A percentile compares a stretch with the other conserved stretches of the same genome.
Conservation (phyloP, 1,284 basidiomycete species). For the Kwoniella shivajii region DNA sequence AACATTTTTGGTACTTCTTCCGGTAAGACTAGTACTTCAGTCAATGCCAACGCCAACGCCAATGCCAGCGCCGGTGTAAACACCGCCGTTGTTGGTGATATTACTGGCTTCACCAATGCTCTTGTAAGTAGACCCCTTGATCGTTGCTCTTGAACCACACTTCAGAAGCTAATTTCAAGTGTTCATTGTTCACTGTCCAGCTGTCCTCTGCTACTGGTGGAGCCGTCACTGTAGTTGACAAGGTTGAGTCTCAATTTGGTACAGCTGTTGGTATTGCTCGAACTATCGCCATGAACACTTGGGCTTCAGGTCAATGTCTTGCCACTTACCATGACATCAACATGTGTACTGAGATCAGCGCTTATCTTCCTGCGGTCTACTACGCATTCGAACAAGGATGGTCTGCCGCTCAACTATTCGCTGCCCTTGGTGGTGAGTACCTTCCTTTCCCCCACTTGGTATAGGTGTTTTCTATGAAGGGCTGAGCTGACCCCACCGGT, state of each 20-base stretch:
- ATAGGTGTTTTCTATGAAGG: too few species aligned
- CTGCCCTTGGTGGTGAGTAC: slow-evolving; percentile 16
- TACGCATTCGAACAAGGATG: slow-evolving; percentile 19
- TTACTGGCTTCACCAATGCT: slow-evolving; percentile 13
- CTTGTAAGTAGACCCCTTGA: slow-evolving; percentile 8
- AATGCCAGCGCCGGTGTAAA: too few species aligned
- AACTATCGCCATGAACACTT: slow-evolving; percentile 14
- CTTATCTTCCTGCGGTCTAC: slow-evolving; percentile 20
- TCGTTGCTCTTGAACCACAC: too few species aligned
- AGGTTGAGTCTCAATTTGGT: slow-evolving; percentile 4
- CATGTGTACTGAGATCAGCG: slow-evolving; percentile 14
- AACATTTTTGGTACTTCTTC: slow-evolving; percentile 11
- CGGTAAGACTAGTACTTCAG: background rate
- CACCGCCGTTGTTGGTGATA: slow-evolving; percentile 3
- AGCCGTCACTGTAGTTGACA: slow-evolving; percentile 7
- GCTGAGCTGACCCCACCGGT: too few species aligned
- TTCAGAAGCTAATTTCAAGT: background rate
- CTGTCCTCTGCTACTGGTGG: slow-evolving; percentile 16
- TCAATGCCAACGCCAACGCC: background rate
- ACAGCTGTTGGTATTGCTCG: slow-evolving; percentile 10
- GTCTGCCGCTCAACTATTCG: slow-evolving; percentile 21
- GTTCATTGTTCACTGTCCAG: background rate
- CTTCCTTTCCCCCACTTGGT: background rate
- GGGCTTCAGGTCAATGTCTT: slow-evolving; percentile 17
- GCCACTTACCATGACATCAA: slow-evolving; percentile 12